Conservation (phyloP, 1,139 yeast genomes). For the Wickerhamiella infanticola region DNA sequence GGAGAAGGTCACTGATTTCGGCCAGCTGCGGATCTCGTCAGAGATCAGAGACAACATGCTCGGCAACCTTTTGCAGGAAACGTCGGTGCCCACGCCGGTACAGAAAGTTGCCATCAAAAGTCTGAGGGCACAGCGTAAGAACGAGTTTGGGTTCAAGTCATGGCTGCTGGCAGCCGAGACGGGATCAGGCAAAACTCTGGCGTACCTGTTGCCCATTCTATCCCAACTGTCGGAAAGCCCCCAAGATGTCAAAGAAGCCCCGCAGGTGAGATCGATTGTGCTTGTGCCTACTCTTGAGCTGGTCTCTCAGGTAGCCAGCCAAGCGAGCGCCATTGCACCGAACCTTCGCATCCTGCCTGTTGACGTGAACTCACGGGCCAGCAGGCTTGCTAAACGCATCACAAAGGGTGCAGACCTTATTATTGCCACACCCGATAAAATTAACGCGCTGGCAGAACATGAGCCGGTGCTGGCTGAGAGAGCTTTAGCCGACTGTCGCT, state of each 20-base stretch:
- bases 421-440: slow-evolving; percentile 58
- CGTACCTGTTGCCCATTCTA: slow-evolving; percentile 63
- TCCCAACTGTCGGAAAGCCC: slow-evolving; percentile 37
- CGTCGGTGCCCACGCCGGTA: slow-evolving; percentile 58
- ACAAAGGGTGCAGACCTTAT: slow-evolving; percentile 47
- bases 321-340: slow-evolving; percentile 32
- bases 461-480: slow-evolving; percentile 13
- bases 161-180: slow-evolving; percentile 90
- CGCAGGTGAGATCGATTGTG: slow-evolving; percentile 29
- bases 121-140: slow-evolving; percentile 26
- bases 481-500: slow-evolving; percentile 26
- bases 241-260: slow-evolving; percentile 15
- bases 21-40: slow-evolving; percentile 50
- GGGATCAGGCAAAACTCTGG: slow-evolving; percentile 92
- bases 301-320: slow-evolving; percentile 58
- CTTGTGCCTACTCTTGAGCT: slow-evolving; percentile 82
- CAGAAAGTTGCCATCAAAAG: slow-evolving; percentile 44
- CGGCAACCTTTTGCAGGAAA: slow-evolving; percentile 17
- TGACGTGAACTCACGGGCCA: neutral
- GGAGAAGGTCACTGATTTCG: slow-evolving; percentile 42
- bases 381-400: slow-evolving; percentile 28
- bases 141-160: slow-evolving; percentile 32
- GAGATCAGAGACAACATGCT: slow-evolving; percentile 45
- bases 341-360: neutral
- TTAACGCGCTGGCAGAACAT: slow-evolving; percentile 14